These are phyloP conservation scores for Rhododendron mucronatum DNA, from an alignment of 148 eudicot genomes.

Conservation along the genomic window DNA sequence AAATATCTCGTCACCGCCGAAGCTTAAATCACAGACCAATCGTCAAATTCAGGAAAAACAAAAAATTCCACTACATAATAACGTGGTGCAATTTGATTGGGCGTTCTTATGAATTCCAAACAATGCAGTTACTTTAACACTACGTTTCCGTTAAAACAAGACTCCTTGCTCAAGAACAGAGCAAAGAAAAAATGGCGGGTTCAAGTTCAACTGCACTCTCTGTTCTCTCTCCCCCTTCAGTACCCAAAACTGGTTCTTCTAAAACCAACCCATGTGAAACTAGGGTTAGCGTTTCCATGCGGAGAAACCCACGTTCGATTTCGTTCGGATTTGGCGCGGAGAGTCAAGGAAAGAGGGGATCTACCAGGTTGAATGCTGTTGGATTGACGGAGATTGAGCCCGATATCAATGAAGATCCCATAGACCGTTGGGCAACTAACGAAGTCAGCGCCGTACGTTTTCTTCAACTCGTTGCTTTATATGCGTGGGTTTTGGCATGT, in stretches of 20 bases:
- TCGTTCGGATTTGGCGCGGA: background rate
- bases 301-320: slow-evolving; percentile 1
- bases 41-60: background rate
- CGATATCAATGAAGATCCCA: slow-evolving; percentile 78
- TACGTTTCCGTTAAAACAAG: background rate
- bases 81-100: slow-evolving; percentile 2
- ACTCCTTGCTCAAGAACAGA: background rate
- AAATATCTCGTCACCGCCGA: background rate
- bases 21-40: background rate
- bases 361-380: slow-evolving; percentile 46
- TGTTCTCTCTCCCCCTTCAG: slow-evolving; percentile 24
- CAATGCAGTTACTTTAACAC: background rate
- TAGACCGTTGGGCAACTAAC: slow-evolving; percentile 65
- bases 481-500: background rate
- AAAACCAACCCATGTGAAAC: slow-evolving; percentile 12
- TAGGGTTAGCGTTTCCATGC: slow-evolving; percentile 12
- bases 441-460: slow-evolving; percentile 49
- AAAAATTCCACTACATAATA: background rate
- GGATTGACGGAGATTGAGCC: slow-evolving; percentile 75
- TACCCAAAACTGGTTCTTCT: slow-evolving; percentile 20
- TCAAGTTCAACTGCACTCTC: slow-evolving; percentile 30
- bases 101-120: background rate
- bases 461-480: background rate
- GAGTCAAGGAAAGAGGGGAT: background rate
- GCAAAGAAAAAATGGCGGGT: slow-evolving; percentile 32